phyloP scores from a whole-genome alignment of 805 yeast species.

The Lipomyces starkeyi region DNA sequence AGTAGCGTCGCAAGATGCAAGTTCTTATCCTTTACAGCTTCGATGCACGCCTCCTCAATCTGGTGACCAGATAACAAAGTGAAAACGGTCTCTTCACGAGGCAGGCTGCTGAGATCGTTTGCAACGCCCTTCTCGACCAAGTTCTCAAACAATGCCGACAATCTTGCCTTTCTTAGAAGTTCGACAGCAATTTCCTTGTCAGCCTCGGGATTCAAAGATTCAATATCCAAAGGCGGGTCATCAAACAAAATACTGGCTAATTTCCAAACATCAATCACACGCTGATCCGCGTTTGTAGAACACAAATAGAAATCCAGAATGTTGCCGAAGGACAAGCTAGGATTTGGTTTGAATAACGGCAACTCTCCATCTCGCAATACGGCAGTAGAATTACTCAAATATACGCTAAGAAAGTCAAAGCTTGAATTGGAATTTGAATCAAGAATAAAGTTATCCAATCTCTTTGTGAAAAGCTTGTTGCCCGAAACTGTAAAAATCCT shows the following conservation, averaged over 20 bases:
- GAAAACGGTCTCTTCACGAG: constrained; percentile 46
- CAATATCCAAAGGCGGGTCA: constrained; percentile 39
- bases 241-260: constrained; percentile 70
- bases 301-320: constrained; percentile 13
- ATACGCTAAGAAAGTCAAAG: constrained; percentile 20
- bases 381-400: constrained; percentile 13
- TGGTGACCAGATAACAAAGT: constrained; percentile 54
- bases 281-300: not conserved
- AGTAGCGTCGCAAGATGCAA: constrained; percentile 73
- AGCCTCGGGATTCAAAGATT: constrained; percentile 19
- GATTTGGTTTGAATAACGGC: constrained; percentile 19
- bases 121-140: constrained; percentile 51
- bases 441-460: not conserved
- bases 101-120: constrained; percentile 42
- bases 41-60: constrained; percentile 63
- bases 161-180: constrained; percentile 50
- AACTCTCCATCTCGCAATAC: constrained; percentile 19
- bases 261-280: constrained; percentile 52
- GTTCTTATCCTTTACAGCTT: constrained; percentile 66
- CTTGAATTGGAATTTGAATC: not conserved
- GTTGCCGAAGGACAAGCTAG: constrained; percentile 9
- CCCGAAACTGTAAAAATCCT: not conserved
- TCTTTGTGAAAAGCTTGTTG: not conserved
- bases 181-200: constrained; percentile 29
- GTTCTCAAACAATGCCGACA: constrained; percentile 64